Evolutionary conservation across 805 yeast genomes (phyloP).

Genomic region (Hanseniaspora osmophila): DNA sequence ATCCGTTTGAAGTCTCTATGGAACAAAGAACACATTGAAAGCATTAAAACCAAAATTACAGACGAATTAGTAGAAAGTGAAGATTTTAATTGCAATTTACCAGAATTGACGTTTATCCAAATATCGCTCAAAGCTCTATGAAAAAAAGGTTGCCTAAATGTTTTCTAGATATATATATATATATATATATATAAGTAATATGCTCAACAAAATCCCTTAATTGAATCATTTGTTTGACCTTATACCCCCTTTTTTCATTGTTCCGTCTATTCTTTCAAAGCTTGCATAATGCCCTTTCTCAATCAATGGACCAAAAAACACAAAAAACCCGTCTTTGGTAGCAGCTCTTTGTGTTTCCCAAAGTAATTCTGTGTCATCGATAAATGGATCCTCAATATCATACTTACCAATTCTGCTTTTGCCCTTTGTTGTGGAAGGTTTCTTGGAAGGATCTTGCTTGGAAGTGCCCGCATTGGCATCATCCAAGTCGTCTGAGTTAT

Average conservation of each 20-base stretch:
- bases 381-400: conserved; percentile 87
- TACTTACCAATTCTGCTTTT: conserved; percentile 79
- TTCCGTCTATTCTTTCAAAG: conserved; percentile 33
- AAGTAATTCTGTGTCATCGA: conserved; percentile 82
- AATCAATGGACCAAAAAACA: conserved; percentile 81
- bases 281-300: conserved; percentile 40
- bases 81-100: neutral
- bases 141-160: conserved; percentile 5
- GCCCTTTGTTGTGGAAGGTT: conserved; percentile 19
- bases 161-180: neutral
- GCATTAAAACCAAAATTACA: neutral
- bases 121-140: conserved; percentile 17
- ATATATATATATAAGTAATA: neutral
- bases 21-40: neutral
- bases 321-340: conserved; percentile 90
- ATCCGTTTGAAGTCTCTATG: neutral
- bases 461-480: neutral
- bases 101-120: neutral
- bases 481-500: neutral
- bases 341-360: conserved; percentile 80
- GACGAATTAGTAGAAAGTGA: neutral
- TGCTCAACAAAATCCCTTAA: conserved; percentile 1
- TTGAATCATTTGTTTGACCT: conserved; percentile 16
- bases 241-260: conserved; percentile 25
- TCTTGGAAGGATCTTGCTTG: neutral